These are phyloP conservation scores for Viola pubescens DNA, from an alignment of 441 rosid species.

Conservation along the genomic window DNA sequence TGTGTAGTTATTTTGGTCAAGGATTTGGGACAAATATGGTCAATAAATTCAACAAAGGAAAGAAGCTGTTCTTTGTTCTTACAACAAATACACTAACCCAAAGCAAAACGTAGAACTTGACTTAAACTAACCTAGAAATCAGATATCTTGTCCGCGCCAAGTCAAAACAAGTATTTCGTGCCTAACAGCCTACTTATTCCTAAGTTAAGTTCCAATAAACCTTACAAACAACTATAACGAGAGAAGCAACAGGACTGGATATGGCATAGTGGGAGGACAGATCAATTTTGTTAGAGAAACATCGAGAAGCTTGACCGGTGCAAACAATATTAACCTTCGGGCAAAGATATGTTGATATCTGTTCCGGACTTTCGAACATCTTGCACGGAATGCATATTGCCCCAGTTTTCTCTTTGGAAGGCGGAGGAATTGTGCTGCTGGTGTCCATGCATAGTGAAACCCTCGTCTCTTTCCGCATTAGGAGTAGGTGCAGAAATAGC, in stretches of 20 bases:
- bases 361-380: conserved; percentile 47
- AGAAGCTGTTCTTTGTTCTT: conserved; percentile 1
- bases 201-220: conserved; percentile 10
- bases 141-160: conserved; percentile 5
- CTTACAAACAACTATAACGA: conserved; percentile 6
- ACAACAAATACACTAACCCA: conserved; percentile 6
- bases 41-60: too few relatives aligned
- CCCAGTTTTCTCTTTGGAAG: conserved; percentile 49
- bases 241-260: not conserved
- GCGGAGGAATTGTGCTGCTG: conserved; percentile 31
- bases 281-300: conserved; percentile 17
- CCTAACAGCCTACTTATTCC: conserved; percentile 11
- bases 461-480: conserved; percentile 27
- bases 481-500: conserved; percentile 16
- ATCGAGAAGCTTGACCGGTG: not conserved
- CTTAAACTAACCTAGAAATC: conserved; percentile 10
- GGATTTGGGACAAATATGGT: too few relatives aligned
- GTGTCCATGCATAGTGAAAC: conserved; percentile 18
- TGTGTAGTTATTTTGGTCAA: too few relatives aligned
- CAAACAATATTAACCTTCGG: conserved; percentile 30
- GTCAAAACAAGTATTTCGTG: conserved; percentile 7
- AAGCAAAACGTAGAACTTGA: conserved; percentile 6
- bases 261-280: conserved; percentile 1
- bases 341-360: conserved; percentile 67
- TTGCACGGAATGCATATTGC: conserved; percentile 30